These are phyloP conservation scores for Zygosaccharomyces lentus DNA, from an alignment of 805 yeast species.

Conservation along the genomic window DNA sequence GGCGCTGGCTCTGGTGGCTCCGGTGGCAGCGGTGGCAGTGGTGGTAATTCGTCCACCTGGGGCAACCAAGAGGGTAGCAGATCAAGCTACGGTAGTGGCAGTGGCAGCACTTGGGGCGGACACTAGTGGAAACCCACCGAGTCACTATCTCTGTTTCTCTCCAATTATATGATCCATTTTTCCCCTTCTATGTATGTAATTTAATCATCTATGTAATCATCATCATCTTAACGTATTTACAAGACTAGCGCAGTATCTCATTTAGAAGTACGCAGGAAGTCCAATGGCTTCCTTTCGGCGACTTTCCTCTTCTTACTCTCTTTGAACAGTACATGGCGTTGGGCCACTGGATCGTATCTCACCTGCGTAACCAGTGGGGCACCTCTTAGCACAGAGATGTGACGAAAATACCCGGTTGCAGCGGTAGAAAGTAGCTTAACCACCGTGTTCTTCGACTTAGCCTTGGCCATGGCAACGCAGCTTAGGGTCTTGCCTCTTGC, in stretches of 20 bases:
- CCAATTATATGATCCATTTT: conserved; percentile 2
- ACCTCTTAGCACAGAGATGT: conserved; percentile 75
- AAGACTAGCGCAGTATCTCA: conserved; percentile 1
- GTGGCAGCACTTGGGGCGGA: conserved; percentile 35
- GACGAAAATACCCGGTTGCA: conserved; percentile 80
- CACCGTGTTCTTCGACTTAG: conserved; percentile 74
- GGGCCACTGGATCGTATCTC: conserved; percentile 81
- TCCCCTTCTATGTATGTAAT: conserved; percentile 4
- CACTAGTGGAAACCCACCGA: conserved; percentile 12
- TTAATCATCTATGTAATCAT: conserved; percentile 4
- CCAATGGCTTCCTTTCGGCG: conserved; percentile 47
- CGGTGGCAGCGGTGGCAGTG: conserved; percentile 18
- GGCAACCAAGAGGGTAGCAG: conserved; percentile 30
- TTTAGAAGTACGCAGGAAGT: conserved; percentile 40
- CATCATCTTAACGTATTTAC: conserved; percentile 8
- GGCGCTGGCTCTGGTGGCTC: conserved; percentile 8
- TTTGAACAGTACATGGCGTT: conserved; percentile 85
- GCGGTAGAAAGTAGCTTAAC: conserved; percentile 87
- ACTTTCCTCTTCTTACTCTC: conserved; percentile 86
- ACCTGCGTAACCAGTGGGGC: conserved; percentile 76
- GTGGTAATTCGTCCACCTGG: conserved; percentile 43
- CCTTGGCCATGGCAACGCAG: conserved; percentile 38
- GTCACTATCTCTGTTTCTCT: conserved; percentile 4
- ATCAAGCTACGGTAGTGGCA: conserved; percentile 29
- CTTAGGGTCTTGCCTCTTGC: neutral